Evolutionary conservation across 1,139 yeast species (phyloP), one percentile per base, ranked within the genome.

Genomic region (Pichia sp.): DNA sequence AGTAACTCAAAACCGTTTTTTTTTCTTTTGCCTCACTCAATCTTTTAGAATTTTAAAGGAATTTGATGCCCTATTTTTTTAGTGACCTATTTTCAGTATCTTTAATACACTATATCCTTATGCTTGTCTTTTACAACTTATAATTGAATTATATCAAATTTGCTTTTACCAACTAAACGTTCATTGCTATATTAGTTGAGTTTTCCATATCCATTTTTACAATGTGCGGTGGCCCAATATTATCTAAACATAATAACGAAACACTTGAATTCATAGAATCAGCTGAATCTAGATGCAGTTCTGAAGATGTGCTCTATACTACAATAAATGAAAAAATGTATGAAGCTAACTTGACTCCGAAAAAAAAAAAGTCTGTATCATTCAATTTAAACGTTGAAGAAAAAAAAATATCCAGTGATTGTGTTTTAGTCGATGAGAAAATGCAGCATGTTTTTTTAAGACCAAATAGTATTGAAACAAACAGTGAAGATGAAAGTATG

Each of bases 261-360:
- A 39, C 32, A 32, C 24, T 43, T 8, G 49, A 46, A 18, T 46
- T 46, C 22, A 43, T 46, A 3, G 49, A 38, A 7, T 43, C 49
- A 7, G 15, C 30, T 12, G 44, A 38, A 12, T 40, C 49, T 9
- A 18, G 20, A 8, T 46, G 46, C 20, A 34, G 46, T 7, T 43
- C 49, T 3, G 47, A 47, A 20, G 39, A 43, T 7, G 38, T 16
- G 16, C 50, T 47, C 30, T 47, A 47, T 39, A 24, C 39, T n/a
- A 23, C 43, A 32, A 3, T 22, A 16, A 22, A 9, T 40, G 29
- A 13, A 26, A 9, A 16, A 23, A 26, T 41, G 16, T 35, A n/a
- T 25, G 26, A 38, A 3, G 23, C 26, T 11, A 38, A 25, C 23
- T 37, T 37, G 18, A 30, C 32, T 15, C 26, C 16, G 6, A 38